Conservation (phyloP, 2,329 filamentous ascomycete species). For the Fusarium sterilihyphosum region DNA sequence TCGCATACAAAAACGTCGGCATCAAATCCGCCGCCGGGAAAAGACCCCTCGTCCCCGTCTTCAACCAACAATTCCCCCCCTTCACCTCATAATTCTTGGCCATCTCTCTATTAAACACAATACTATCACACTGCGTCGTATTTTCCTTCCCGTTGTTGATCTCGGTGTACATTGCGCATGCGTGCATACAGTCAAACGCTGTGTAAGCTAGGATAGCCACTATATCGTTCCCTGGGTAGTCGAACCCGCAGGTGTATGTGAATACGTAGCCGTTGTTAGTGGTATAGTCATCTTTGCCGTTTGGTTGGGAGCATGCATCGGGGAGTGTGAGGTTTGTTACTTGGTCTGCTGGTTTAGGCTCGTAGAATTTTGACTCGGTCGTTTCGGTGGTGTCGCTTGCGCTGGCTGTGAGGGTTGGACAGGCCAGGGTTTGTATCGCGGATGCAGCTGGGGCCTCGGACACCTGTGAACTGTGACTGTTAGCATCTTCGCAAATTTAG, state of each 20-base stretch:
- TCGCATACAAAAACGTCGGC: constrained; percentile 6
- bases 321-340: constrained; percentile 6
- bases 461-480: neutral
- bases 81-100: neutral
- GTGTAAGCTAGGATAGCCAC: constrained; percentile 5
- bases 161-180: neutral
- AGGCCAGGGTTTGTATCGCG: neutral
- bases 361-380: neutral
- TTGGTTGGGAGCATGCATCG: neutral
- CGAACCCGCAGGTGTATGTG: neutral
- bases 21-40: neutral
- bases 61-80: constrained; percentile 12
- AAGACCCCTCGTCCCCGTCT: neutral
- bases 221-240: constrained; percentile 3
- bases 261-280: neutral
- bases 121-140: neutral
- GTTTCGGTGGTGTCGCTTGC: neutral
- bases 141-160: neutral
- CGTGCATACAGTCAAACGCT: constrained; percentile 4
- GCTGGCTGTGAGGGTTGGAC: neutral
- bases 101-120: constrained; percentile 8
- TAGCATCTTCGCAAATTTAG: neutral
- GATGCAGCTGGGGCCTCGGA: neutral
- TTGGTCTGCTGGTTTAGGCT: neutral
- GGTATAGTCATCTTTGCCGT: neutral